Evolutionary conservation across 805 yeast species (phyloP).

Genomic region (Kazachstania martiniae): DNA sequence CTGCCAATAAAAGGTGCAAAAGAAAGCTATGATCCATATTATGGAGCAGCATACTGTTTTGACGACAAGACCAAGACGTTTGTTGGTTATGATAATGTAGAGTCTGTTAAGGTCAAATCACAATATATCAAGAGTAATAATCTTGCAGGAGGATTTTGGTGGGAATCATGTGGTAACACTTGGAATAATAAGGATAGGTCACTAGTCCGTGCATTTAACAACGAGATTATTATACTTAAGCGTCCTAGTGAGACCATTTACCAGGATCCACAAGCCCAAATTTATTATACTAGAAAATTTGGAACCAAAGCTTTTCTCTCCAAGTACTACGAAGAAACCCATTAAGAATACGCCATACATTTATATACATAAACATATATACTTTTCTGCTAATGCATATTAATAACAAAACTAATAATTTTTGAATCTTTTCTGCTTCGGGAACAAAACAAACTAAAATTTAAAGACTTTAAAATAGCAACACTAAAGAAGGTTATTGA

Average conservation of each 20-base stretch:
- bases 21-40: constrained; percentile 42
- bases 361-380: too few species aligned
- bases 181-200: constrained; percentile 28
- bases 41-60: constrained; percentile 47
- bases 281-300: constrained; percentile 12
- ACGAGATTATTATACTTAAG: constrained; percentile 12
- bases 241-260: constrained; percentile 9
- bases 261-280: constrained; percentile 6
- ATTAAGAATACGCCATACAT: too few species aligned
- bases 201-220: constrained; percentile 36
- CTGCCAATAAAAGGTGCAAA: constrained; percentile 36
- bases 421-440: too few species aligned
- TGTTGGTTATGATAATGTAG: constrained; percentile 56
- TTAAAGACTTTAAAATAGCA: too few species aligned
- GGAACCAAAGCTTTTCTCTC: constrained; percentile 13
- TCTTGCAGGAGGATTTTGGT: constrained; percentile 85
- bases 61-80: constrained; percentile 30
- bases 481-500: too few species aligned
- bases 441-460: too few species aligned
- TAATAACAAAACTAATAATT: too few species aligned
- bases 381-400: too few species aligned
- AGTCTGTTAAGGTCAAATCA: constrained; percentile 47
- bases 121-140: constrained; percentile 36
- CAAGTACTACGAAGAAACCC: too few species aligned
- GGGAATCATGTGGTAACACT: constrained; percentile 84